These are phyloP conservation scores for Lenzites betulinus DNA, from an alignment of 768 basidiomycete species.

Conservation along the genomic window DNA sequence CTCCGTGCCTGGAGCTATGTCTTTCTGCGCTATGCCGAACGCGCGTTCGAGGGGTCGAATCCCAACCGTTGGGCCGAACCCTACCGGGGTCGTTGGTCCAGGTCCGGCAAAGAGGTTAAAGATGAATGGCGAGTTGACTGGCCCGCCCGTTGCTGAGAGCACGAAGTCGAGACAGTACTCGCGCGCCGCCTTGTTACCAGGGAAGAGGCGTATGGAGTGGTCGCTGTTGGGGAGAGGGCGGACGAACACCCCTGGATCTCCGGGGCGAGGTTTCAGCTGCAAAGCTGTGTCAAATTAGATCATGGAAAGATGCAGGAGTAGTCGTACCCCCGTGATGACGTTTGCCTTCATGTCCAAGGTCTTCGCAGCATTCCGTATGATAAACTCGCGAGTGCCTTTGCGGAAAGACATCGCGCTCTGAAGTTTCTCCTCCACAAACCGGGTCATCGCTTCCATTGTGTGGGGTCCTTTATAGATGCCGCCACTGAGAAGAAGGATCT, in stretches of 20 bases:
- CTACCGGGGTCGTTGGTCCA: neutral
- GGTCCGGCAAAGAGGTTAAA: neutral
- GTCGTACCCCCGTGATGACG: neutral
- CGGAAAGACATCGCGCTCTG: neutral
- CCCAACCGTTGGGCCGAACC: neutral
- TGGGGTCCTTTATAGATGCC: neutral
- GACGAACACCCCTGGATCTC: neutral
- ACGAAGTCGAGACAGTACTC: conserved; percentile 6
- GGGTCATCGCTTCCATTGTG: neutral
- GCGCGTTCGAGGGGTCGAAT: neutral
- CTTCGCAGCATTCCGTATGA: neutral
- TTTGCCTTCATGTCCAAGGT: neutral
- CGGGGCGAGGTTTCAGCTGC: neutral
- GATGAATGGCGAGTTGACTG: neutral
- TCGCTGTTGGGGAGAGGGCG: neutral
- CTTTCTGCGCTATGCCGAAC: neutral
- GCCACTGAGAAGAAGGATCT: neutral
- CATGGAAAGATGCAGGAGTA: neutral
- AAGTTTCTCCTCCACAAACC: neutral
- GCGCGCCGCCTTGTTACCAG: neutral
- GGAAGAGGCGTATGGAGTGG: conserved; percentile 1
- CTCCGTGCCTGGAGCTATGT: neutral
- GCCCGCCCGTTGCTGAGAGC: neutral
- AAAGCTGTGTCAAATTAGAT: neutral
- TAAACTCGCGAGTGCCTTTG: neutral